Conservation (phyloP, 2,329 filamentous ascomycete genomes). For the Dendrostoma leiphaemia region DNA sequence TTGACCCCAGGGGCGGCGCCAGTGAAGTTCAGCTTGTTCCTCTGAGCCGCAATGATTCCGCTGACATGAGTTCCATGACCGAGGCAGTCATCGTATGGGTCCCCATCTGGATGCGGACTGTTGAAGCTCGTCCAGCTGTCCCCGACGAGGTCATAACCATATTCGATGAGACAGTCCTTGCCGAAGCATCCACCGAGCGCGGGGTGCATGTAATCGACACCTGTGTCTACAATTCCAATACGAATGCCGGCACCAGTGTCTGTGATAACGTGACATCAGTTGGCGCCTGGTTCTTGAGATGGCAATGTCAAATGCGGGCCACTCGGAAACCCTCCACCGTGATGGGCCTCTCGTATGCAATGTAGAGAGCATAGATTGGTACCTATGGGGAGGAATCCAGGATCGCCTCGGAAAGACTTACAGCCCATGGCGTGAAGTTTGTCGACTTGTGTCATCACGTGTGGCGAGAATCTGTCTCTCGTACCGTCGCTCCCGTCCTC, state of each 20-base stretch:
- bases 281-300: no score
- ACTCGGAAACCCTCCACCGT: no score
- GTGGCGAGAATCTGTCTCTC: slow-evolving; percentile 21
- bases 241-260: slow-evolving; percentile 43
- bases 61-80: slow-evolving; percentile 46
- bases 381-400: no score
- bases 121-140: slow-evolving; percentile 28
- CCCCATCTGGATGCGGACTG: slow-evolving; percentile 33
- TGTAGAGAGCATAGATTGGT: not conserved
- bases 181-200: slow-evolving; percentile 54
- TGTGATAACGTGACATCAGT: not conserved
- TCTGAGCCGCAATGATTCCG: slow-evolving; percentile 44
- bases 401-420: not conserved
- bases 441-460: slow-evolving; percentile 35
- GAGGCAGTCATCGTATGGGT: slow-evolving; percentile 36
- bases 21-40: slow-evolving; percentile 35
- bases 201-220: slow-evolving; percentile 49
- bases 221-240: slow-evolving; percentile 39
- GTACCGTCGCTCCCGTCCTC: not conserved
- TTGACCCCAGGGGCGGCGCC: slow-evolving; percentile 40
- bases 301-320: no score
- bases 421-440: slow-evolving; percentile 39
- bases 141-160: slow-evolving; percentile 46
- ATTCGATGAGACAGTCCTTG: slow-evolving; percentile 42
- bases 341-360: not conserved